Evolutionary conservation across 306 rosid species (phyloP).

Genomic region (Castanea crenata): DNA sequence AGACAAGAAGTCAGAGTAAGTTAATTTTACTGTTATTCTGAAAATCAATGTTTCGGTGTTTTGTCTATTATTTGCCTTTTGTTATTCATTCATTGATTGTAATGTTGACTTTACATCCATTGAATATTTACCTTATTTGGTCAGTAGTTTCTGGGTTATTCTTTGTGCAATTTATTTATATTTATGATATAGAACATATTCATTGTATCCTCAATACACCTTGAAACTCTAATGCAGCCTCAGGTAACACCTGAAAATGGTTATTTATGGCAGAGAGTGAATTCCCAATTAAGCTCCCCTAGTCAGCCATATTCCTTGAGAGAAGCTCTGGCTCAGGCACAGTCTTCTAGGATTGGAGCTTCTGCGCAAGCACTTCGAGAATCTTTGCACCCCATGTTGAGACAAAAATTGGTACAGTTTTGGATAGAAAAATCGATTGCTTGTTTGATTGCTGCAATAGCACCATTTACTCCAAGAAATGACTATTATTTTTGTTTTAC

Average conservation of each 20-base stretch:
- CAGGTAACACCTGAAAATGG: constrained; percentile 98
- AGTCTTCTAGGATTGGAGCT: constrained; percentile 98
- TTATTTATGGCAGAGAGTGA: constrained; percentile 90
- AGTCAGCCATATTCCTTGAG: constrained; percentile 98
- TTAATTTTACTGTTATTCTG: constrained; percentile 20
- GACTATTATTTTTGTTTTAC: not conserved
- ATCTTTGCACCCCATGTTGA: constrained; percentile 90
- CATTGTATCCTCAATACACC: not conserved
- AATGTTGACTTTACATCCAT: not conserved
- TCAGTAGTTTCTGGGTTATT: not conserved
- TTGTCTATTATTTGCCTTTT: constrained; percentile 2
- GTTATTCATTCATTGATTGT: constrained; percentile 8
- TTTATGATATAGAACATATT: not conserved
- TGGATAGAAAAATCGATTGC: not conserved
- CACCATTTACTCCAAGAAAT: not conserved
- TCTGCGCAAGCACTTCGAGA: constrained; percentile 98
- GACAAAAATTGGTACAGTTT: constrained; percentile 87
- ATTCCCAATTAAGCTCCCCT: constrained; percentile 95
- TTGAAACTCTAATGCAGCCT: constrained; percentile 60
- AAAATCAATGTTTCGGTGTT: not conserved
- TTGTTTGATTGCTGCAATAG: not conserved
- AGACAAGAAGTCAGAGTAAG: constrained; percentile 98
- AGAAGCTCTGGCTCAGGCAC: constrained; percentile 99
- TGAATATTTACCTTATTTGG: not conserved
- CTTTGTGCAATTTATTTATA: not conserved